phyloP scores from a whole-genome alignment of 148 eudicot species.

The Fagopyrum tataricum region DNA sequence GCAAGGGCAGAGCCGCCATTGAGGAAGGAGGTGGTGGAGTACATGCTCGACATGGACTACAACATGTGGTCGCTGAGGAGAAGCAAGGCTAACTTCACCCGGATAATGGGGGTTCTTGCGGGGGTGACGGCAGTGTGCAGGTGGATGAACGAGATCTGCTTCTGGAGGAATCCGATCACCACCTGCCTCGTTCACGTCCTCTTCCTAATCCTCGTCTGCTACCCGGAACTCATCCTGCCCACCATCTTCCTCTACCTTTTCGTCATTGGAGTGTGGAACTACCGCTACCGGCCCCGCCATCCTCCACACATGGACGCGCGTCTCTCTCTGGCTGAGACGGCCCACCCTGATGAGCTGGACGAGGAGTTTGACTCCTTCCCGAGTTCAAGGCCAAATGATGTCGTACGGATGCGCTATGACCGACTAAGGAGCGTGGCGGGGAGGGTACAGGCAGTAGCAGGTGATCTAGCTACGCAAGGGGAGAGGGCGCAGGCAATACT shows the following conservation, averaged over 20 bases:
- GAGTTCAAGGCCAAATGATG: constrained; percentile 47
- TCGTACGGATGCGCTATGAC: constrained; percentile 72
- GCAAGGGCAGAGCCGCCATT: constrained; percentile 85
- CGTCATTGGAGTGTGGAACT: constrained; percentile 87
- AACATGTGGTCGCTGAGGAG: constrained; percentile 79
- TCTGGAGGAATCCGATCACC: constrained; percentile 80
- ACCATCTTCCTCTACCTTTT: constrained; percentile 85
- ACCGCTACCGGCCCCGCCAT: constrained; percentile 59
- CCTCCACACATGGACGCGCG: constrained; percentile 96
- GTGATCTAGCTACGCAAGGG: constrained; percentile 85
- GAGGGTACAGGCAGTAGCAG: constrained; percentile 69
- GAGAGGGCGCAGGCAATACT: constrained; percentile 72
- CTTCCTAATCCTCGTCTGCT: constrained; percentile 75
- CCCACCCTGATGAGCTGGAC: constrained; percentile 66
- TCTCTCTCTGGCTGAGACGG: constrained; percentile 73
- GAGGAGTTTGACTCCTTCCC: constrained; percentile 94
- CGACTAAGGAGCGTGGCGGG: constrained; percentile 71
- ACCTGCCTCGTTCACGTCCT: constrained; percentile 75
- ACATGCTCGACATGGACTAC: constrained; percentile 85
- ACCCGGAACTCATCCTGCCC: constrained; percentile 81
- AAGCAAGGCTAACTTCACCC: constrained; percentile 78
- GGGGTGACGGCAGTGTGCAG: constrained; percentile 47
- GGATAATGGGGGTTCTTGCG: constrained; percentile 71
- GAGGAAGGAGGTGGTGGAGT: constrained; percentile 67
- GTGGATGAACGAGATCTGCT: constrained; percentile 64